These are phyloP conservation scores for Phytophthora idaei DNA, from an alignment of 352 stramenopile species.

Conservation along the genomic window DNA sequence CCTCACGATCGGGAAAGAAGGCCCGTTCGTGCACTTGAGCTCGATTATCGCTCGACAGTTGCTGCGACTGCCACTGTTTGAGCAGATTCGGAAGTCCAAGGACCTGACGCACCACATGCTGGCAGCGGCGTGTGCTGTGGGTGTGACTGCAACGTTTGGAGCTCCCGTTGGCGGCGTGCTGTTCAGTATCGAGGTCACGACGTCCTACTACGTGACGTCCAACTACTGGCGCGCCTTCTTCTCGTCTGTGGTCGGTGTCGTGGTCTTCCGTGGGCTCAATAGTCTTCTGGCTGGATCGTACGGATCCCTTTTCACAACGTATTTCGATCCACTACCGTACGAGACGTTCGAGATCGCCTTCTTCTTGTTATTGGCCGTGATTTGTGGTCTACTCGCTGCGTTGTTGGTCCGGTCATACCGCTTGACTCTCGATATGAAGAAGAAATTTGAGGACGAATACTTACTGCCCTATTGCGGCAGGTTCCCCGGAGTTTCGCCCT, in stretches of 20 bases:
- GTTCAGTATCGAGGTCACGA: slow-evolving; percentile 87
- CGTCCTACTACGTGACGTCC: slow-evolving; percentile 87
- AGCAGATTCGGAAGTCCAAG: slow-evolving; percentile 59
- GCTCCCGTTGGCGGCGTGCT: slow-evolving; percentile 78
- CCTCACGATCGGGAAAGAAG: slow-evolving; percentile 79
- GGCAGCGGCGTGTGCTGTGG: slow-evolving; percentile 70
- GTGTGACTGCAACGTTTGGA: slow-evolving; percentile 79
- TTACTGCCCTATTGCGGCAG: slow-evolving; percentile 25
- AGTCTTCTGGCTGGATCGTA: slow-evolving; percentile 59
- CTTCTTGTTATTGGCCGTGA: slow-evolving; percentile 79
- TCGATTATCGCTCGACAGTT: slow-evolving; percentile 78
- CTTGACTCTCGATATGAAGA: slow-evolving; percentile 52
- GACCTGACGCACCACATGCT: slow-evolving; percentile 78
- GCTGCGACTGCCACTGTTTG: slow-evolving; percentile 58
- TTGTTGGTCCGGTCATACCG: slow-evolving; percentile 79
- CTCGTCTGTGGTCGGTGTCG: slow-evolving; percentile 81
- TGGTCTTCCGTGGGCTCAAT: slow-evolving; percentile 85
- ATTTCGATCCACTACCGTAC: slow-evolving; percentile 77
- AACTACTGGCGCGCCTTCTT: slow-evolving; percentile 93
- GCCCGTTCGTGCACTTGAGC: slow-evolving; percentile 81
- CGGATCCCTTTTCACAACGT: slow-evolving; percentile 81
- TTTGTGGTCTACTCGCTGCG: slow-evolving; percentile 86
- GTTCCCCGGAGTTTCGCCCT: slow-evolving; percentile 46
- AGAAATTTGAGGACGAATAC: slow-evolving; percentile 40
- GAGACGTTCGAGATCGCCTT: slow-evolving; percentile 72